Evolutionary conservation across 2,329 filamentous ascomycete species (phyloP), one percentile per base, ranked within the genome.

Genomic region (Lachnellula hyalina): DNA sequence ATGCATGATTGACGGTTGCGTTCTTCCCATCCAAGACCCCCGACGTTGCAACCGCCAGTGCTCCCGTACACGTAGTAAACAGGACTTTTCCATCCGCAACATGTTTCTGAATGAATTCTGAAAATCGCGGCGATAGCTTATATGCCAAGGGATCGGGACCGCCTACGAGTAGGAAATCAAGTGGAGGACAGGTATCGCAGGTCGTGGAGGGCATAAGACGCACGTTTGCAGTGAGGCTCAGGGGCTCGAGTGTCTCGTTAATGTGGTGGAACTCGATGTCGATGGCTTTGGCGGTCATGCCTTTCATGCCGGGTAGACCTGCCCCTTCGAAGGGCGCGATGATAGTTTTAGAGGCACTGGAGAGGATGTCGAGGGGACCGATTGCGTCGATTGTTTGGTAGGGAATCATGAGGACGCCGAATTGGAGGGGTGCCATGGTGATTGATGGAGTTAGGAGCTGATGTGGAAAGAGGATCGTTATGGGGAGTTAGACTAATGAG

Each of bases 1-100:
- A 62, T 0, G 63, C 52, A 53, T 77, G 71, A 54, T 78, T 77
- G 2, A 71, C 66, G 0, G 75, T 78, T 0, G 75, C 75, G 1
- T 58, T 68, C 51, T 61, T 71, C 1, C 75, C 75, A 51, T 78
- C 73, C 0, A 78, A 61, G 6, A 73, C 63, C 0, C 74, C 74
- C 0, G 72, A 65, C 1, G 62, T 42, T 0, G 70, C 70, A 7
- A 70, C 60, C 0, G 71, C 62, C 0, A 58, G 46, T 1, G 68
- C 67, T 0, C 73, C 73, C 0, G 72, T 75, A 54, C 73, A 75
- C 1, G 63, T 73, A 2, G 70, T 67, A 32, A 72, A 72, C 1
- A 73, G 17, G 0, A 65, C 14, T 44, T 73, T 74, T 0, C 70
- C 72, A 42, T 68, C 61, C 3, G 65, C 66, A 4, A 71, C 69